Percentiles rank a stretch among this genome's conserved stretches.
Conservation (phyloP, 805 yeast species). For the Yueomyces sp. region DNA sequence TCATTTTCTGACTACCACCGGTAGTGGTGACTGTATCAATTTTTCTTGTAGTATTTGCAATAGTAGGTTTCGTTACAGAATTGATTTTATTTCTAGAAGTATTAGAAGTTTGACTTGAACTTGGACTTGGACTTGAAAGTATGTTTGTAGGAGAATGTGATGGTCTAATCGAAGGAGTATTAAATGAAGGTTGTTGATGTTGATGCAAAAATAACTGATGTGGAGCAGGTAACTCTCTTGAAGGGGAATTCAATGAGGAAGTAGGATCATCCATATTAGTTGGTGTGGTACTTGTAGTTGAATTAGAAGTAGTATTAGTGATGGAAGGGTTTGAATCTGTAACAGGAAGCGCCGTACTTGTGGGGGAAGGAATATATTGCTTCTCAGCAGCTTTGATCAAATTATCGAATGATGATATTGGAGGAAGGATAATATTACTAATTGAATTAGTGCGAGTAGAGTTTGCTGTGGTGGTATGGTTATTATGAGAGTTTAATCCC, state of each 20-base stretch:
- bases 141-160: neutral
- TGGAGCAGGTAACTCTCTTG: neutral
- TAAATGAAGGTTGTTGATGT: neutral
- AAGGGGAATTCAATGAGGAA: neutral
- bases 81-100: neutral
- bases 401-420: conserved; percentile 15
- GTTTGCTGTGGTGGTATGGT: neutral
- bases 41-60: neutral
- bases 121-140: neutral
- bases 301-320: neutral
- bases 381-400: conserved; percentile 18
- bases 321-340: neutral
- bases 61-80: neutral
- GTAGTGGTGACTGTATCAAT: neutral
- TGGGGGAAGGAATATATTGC: conserved; percentile 5
- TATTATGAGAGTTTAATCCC: too few species aligned
- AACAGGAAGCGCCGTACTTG: neutral
- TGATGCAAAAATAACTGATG: neutral
- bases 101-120: neutral
- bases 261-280: neutral
- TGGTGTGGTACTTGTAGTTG: neutral
- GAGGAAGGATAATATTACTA: conserved; percentile 1
- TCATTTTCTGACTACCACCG: neutral
- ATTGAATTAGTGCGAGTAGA: conserved; percentile 1
- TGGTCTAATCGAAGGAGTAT: neutral